Conservation (phyloP, 768 basidiomycete genomes). For the Mycena sanguinolenta region DNA sequence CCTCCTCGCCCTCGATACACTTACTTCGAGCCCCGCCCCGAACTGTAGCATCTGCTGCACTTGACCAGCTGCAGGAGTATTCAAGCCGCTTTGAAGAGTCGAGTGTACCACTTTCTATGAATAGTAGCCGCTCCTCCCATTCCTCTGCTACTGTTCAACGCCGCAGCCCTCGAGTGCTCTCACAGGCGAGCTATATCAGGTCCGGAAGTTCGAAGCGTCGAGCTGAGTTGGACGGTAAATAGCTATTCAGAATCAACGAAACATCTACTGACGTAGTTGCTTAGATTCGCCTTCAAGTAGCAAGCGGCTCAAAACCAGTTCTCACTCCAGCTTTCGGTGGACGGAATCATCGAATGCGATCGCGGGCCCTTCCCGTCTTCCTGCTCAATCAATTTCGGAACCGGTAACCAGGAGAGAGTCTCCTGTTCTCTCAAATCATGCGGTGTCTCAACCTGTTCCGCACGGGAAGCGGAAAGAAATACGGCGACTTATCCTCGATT, state of each 20-base stretch:
- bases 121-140: slow-evolving; percentile 7
- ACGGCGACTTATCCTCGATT: slow-evolving; percentile 42
- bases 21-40: background rate
- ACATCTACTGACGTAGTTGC: background rate
- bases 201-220: slow-evolving; percentile 17
- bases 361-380: slow-evolving; percentile 31
- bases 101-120: slow-evolving; percentile 3
- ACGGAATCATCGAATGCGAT: slow-evolving; percentile 14
- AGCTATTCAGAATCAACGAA: background rate
- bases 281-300: background rate
- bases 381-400: slow-evolving; percentile 45
- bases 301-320: slow-evolving; percentile 28
- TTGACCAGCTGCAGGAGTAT: slow-evolving; percentile 37
- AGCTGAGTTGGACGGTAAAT: slow-evolving; percentile 13
- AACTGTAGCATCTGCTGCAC: slow-evolving; percentile 16
- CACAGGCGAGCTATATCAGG: background rate
- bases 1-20: slow-evolving; percentile 8
- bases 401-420: slow-evolving; percentile 43
- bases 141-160: slow-evolving; percentile 15
- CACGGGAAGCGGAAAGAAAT: slow-evolving; percentile 33
- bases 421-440: slow-evolving; percentile 35
- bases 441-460: slow-evolving; percentile 40
- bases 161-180: background rate
- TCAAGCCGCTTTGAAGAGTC: slow-evolving; percentile 41
- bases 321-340: background rate